Conservation (phyloP, 805 yeast genomes). For the Candida taoyuanica region DNA sequence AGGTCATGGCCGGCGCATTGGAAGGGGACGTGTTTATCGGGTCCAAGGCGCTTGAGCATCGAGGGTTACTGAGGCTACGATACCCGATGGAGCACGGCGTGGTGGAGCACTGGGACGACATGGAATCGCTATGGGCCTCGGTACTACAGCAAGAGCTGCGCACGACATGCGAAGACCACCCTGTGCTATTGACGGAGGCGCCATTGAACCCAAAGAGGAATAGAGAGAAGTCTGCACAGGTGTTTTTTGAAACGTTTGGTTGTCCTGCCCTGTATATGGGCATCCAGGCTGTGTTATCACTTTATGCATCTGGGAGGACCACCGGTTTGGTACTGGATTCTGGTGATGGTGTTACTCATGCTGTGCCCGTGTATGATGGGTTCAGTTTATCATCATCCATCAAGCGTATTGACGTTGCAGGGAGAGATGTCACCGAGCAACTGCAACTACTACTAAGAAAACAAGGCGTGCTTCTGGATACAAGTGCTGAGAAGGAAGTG, state of each 20-base stretch:
- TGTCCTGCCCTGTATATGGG: slow-evolving; percentile 93
- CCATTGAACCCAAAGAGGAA: slow-evolving; percentile 81
- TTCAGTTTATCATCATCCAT: slow-evolving; percentile 72
- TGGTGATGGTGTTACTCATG: slow-evolving; percentile 91
- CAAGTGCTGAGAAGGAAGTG: slow-evolving; percentile 79
- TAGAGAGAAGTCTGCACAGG: slow-evolving; percentile 85
- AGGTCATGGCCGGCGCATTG: slow-evolving; percentile 71
- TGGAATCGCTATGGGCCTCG: slow-evolving; percentile 78
- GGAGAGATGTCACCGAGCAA: slow-evolving; percentile 77
- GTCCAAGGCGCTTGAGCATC: slow-evolving; percentile 59
- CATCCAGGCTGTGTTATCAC: slow-evolving; percentile 80
- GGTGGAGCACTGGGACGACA: slow-evolving; percentile 77
- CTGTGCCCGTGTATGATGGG: slow-evolving; percentile 89
- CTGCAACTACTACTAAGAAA: slow-evolving; percentile 65
- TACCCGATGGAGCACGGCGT: slow-evolving; percentile 81
- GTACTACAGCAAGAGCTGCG: slow-evolving; percentile 55
- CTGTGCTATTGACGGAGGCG: slow-evolving; percentile 82
- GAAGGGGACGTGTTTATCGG: slow-evolving; percentile 74
- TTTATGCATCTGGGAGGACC: slow-evolving; percentile 86
- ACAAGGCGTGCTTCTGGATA: slow-evolving; percentile 57
- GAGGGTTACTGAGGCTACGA: slow-evolving; percentile 69
- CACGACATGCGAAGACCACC: slow-evolving; percentile 73
- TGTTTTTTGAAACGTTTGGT: slow-evolving; percentile 84
- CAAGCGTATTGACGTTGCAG: slow-evolving; percentile 75
- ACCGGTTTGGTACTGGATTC: slow-evolving; percentile 86